A percentile compares a stretch with the other conserved stretches of the same genome.
phyloP scores from a whole-genome alignment of 2,329 filamentous ascomycete genomes.

The Phaeoacremonium minimum region DNA sequence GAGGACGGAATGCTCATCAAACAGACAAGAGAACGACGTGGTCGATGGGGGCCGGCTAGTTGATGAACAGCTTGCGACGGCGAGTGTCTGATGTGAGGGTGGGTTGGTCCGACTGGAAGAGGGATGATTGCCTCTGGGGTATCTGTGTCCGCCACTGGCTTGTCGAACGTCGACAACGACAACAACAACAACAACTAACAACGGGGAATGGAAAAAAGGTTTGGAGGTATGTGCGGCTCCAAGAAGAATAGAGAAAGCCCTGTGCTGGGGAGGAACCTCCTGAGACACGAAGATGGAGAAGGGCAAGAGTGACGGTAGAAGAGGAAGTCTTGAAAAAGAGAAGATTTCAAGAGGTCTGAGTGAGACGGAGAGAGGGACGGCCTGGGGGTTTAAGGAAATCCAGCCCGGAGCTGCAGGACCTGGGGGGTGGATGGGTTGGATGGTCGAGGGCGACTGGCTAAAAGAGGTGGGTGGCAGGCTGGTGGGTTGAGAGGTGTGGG shows the following conservation, averaged over 20 bases:
- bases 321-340: constrained; percentile 35
- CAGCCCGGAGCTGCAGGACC: constrained; percentile 13
- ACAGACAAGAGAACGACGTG: constrained; percentile 19
- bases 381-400: constrained; percentile 35
- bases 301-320: constrained; percentile 25
- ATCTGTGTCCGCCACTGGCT: constrained; percentile 12
- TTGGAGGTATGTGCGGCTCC: constrained; percentile 11
- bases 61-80: constrained; percentile 21
- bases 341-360: constrained; percentile 29
- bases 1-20: constrained; percentile 23
- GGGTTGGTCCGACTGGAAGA: constrained; percentile 26
- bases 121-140: constrained; percentile 28
- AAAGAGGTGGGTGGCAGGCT: constrained; percentile 12
- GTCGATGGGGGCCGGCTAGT: constrained; percentile 16
- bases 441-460: constrained; percentile 10
- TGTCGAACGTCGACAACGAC: constrained; percentile 2
- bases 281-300: constrained; percentile 22
- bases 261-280: constrained; percentile 23
- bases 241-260: constrained; percentile 18
- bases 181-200: constrained; percentile 1
- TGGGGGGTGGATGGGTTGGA: constrained; percentile 3
- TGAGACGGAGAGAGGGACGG: constrained; percentile 29
- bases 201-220: constrained; percentile 1
- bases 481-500: constrained; percentile 11
- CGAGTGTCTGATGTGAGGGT: constrained; percentile 25